Evolutionary conservation across 2,329 filamentous ascomycete genomes (phyloP).

Genomic region (Pseudogymnoascus sp.): DNA sequence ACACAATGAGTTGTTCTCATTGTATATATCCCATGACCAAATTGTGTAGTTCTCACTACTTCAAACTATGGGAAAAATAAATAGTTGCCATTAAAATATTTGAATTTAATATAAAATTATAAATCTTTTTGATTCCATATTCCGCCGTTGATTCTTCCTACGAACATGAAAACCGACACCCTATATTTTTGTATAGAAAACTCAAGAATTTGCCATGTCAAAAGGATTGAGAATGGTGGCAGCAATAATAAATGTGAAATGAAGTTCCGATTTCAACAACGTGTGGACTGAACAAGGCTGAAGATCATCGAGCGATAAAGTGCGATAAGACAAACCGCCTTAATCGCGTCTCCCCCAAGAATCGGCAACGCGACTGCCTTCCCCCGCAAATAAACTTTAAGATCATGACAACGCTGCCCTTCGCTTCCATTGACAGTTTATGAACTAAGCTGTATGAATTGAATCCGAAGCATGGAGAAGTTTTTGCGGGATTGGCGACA

Average conservation of each 20-base stretch:
- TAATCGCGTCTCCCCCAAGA: not conserved
- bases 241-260: not conserved
- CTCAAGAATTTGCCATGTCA: not conserved
- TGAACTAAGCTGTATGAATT: not conserved
- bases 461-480: conserved; percentile 62
- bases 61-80: not conserved
- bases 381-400: not conserved
- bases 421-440: not conserved
- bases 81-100: not conserved
- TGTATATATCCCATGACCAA: not conserved
- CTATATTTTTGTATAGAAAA: not conserved
- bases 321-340: not conserved
- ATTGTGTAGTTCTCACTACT: not conserved
- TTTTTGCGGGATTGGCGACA: conserved; percentile 92
- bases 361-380: conserved; percentile 2
- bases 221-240: not conserved
- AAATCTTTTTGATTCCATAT: not conserved
- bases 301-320: not conserved
- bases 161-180: not conserved
- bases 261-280: not conserved
- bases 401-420: not conserved
- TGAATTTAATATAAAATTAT: not conserved
- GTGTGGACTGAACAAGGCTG: not conserved
- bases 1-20: not conserved
- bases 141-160: not conserved